Base-by-base conservation (phyloP, 2,329 filamentous ascomycete species). In the Venturia effusa region DNA sequence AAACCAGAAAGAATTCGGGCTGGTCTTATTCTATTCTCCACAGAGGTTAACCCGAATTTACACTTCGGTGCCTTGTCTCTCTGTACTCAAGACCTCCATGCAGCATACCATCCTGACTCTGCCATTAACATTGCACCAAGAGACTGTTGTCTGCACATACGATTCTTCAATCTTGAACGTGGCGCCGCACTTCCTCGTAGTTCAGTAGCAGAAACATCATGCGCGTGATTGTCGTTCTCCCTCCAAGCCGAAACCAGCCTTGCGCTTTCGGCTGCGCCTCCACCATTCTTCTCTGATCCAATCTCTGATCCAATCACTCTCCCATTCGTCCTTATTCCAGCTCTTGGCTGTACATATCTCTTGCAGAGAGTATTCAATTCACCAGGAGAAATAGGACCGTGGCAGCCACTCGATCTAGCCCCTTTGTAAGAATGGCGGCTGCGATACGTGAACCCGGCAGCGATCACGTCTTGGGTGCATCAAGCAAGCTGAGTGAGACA, bases 401-500 rank as follows among this genome's bases (percentile, higher is more conserved):
- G 27, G 30, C 7, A 34, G 27, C 51, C 51, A 17, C 51, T 34
- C 51, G 19, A 55, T n/a, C 8, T 6, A 15, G 51, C 27, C 27
- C 51, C 51, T 4, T 30, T 7, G 51, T 30, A 30, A n/a, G 51
- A 57, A 57, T 17, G 51, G 34, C 15, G 27, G 30, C 51, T 19
- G 48, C 48, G 48, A 32, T 32, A 55, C 19, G 27, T 17, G 17
- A 51, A 17, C 51, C 48, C 24, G 30, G 27, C 30, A 34, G 51
- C 51, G 51, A 57, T 57, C 51, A 57, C 7, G 15, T 57, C 51
- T 57, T 34, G 51, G 51, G 30, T n/a, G 51, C 45, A 51, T 51
- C 51, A 34, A 34, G 51, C 51, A 57, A 34, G 51, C 51, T 34
- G 51, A 57, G 22, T 27, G 45, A 17, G 24, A 27, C 22, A 51